These are phyloP conservation scores for Xylaria intraflava DNA, from an alignment of 495 filamentous ascomycete species.

Conservation along the genomic window DNA sequence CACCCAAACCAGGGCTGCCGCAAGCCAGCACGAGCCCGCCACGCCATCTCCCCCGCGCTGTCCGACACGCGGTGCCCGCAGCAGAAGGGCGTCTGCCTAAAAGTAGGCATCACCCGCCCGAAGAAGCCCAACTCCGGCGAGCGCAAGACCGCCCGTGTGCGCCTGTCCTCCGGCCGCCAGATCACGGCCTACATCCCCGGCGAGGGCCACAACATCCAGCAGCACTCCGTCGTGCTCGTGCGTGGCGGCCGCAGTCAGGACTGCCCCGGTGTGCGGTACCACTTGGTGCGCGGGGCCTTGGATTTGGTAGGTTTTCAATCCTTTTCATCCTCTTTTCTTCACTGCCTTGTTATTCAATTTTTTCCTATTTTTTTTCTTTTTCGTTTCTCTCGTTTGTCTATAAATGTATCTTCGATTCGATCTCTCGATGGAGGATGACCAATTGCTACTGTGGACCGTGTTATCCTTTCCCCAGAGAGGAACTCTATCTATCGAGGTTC, in stretches of 20 bases:
- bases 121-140: slow-evolving; percentile 99
- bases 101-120: slow-evolving; percentile 84
- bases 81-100: slow-evolving; percentile 92
- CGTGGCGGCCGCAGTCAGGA: slow-evolving; percentile 88
- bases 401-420: too few relatives aligned
- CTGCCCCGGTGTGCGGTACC: slow-evolving; percentile 97
- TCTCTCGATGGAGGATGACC: too few relatives aligned
- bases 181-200: slow-evolving; percentile 91
- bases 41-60: slow-evolving; percentile 79
- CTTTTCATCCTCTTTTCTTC: too few relatives aligned
- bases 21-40: slow-evolving; percentile 65
- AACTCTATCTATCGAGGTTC: too few relatives aligned
- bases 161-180: slow-evolving; percentile 78
- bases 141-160: slow-evolving; percentile 81
- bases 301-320: slow-evolving; percentile 68
- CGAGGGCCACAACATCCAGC: slow-evolving; percentile 97
- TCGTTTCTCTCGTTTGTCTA: too few relatives aligned
- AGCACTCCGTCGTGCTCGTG: slow-evolving; percentile 94
- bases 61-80: slow-evolving; percentile 58
- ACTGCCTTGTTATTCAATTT: neutral
- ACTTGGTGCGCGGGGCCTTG: slow-evolving; percentile 82
- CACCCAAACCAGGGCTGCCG: slow-evolving; percentile 59
- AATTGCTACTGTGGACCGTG: too few relatives aligned
- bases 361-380: neutral
- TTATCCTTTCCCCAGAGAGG: too few relatives aligned